These are phyloP conservation scores for Pedinophyceae sp. DNA, from an alignment of 139 green algal species.

Conservation along the genomic window DNA sequence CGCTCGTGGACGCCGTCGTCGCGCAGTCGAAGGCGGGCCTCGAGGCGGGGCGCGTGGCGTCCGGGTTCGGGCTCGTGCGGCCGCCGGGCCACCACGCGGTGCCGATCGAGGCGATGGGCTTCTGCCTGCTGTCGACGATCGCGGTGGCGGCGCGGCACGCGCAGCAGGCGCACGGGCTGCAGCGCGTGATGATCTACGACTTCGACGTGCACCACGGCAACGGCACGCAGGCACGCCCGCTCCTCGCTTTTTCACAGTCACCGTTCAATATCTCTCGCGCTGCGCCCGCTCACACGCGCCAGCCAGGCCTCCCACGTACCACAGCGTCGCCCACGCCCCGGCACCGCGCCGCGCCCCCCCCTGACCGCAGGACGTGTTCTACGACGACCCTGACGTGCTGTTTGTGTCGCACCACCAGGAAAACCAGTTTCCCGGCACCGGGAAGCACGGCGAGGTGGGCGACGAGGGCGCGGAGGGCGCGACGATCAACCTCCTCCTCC, in stretches of 20 bases:
- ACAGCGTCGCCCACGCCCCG: too few relatives aligned
- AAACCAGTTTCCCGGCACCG: slow-evolving; percentile 32
- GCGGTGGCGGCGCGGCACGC: slow-evolving; percentile 33
- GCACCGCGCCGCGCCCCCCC: too few relatives aligned
- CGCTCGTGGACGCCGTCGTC: slow-evolving; percentile 25
- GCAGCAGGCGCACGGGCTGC: slow-evolving; percentile 20
- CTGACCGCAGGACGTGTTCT: slow-evolving; percentile 12
- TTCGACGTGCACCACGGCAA: slow-evolving; percentile 26
- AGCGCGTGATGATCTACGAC: slow-evolving; percentile 36
- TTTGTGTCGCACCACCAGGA: slow-evolving; percentile 52
- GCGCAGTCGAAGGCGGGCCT: slow-evolving; percentile 21
- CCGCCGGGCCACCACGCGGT: slow-evolving; percentile 37
- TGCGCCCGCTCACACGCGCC: too few relatives aligned
- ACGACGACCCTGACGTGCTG: slow-evolving; percentile 34
- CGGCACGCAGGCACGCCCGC: slow-evolving; percentile 31
- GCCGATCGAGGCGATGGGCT: slow-evolving; percentile 31
- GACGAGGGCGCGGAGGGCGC: slow-evolving; percentile 30
- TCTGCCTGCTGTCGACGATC: slow-evolving; percentile 69
- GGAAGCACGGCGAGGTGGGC: slow-evolving; percentile 26
- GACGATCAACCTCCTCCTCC: slow-evolving; percentile 45
- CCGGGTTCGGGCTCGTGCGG: slow-evolving; percentile 14
- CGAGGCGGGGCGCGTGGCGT: neutral
- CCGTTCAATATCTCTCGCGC: too few relatives aligned
- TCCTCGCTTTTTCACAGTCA: too few relatives aligned
- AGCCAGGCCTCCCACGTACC: too few relatives aligned